A percentile compares a stretch with the other conserved stretches of the same genome.
Conservation (phyloP, 805 yeast species). For the Candida wancherniae region DNA sequence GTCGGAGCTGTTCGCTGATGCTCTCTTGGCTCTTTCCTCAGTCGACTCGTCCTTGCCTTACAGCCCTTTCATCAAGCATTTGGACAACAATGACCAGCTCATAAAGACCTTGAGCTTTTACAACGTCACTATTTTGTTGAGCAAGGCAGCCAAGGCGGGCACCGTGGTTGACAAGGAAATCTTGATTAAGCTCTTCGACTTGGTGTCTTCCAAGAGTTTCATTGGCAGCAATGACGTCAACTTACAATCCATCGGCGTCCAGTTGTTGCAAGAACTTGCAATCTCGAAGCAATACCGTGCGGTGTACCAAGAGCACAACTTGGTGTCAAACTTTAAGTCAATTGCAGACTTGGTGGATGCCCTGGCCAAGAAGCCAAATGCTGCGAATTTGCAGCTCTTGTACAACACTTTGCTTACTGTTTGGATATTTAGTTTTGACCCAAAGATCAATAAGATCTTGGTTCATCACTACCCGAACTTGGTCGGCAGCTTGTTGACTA, state of each 20-base stretch:
- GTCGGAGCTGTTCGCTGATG: constrained; percentile 27
- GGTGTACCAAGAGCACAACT: constrained; percentile 38
- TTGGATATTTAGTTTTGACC: constrained; percentile 82
- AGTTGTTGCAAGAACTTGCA: constrained; percentile 58
- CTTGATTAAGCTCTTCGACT: constrained; percentile 35
- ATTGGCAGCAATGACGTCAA: constrained; percentile 38
- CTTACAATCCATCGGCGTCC: constrained; percentile 56
- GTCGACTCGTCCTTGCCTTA: constrained; percentile 48
- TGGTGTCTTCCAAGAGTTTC: constrained; percentile 26
- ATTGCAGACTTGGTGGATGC: constrained; percentile 26
- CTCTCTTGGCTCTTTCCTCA: constrained; percentile 39
- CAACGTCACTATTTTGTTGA: constrained; percentile 48
- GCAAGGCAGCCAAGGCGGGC: constrained; percentile 18
- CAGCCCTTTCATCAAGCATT: constrained; percentile 47
- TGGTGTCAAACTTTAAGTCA: constrained; percentile 31
- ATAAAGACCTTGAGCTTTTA: constrained; percentile 53
- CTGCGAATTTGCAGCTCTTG: constrained; percentile 69
- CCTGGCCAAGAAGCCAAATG: constrained; percentile 33
- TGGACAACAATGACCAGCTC: constrained; percentile 52
- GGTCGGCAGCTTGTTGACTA: constrained; percentile 47
- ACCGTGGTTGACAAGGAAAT: constrained; percentile 33
- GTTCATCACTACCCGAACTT: constrained; percentile 50
- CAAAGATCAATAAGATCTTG: constrained; percentile 42
- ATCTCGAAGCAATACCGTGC: constrained; percentile 50
- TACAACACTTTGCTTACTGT: constrained; percentile 72